phyloP scores from a whole-genome alignment of 768 basidiomycete genomes.

The Tephrocybe rancida region DNA sequence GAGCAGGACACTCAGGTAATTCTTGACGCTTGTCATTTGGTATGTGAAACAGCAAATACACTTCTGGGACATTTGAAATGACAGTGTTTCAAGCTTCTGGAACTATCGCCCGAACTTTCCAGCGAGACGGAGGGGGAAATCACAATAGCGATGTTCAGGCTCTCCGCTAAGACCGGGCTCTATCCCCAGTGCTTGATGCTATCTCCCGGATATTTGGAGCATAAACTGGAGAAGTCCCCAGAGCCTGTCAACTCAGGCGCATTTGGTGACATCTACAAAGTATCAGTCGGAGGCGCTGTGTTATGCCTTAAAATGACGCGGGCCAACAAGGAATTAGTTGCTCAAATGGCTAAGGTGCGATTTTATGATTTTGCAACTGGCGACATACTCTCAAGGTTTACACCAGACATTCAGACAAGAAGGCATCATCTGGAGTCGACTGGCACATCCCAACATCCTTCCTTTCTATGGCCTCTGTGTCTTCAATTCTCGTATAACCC shows the following conservation, averaged over 20 bases:
- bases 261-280: constrained; percentile 1
- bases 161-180: background rate
- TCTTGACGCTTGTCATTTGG: background rate
- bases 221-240: background rate
- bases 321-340: background rate
- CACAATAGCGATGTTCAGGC: background rate
- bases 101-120: background rate
- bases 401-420: background rate
- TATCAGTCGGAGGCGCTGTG: background rate
- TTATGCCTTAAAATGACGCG: background rate
- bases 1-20: background rate
- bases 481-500: background rate
- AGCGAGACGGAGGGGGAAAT: background rate
- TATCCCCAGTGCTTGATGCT: background rate
- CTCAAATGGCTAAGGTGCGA: background rate
- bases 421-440: constrained; percentile 2
- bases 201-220: background rate
- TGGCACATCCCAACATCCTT: constrained; percentile 1
- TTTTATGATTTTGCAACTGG: background rate
- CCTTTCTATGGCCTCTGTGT: constrained; percentile 3
- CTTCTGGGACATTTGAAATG: background rate
- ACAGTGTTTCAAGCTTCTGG: background rate
- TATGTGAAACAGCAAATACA: background rate
- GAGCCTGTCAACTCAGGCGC: background rate
- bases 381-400: background rate